These are phyloP conservation scores for Blastobotrys arbuscula DNA, from an alignment of 1,139 yeast genomes.

Conservation along the genomic window DNA sequence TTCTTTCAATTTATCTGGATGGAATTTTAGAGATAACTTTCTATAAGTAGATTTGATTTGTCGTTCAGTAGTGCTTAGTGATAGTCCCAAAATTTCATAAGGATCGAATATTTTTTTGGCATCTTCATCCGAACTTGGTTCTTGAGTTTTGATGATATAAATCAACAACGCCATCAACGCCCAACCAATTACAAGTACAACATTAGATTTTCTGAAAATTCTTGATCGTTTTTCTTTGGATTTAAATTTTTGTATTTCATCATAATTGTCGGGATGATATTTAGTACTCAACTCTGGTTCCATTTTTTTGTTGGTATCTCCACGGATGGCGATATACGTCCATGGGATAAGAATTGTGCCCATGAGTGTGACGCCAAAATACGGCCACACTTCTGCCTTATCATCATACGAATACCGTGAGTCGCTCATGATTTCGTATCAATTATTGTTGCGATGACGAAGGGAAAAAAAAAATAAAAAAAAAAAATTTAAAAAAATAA, in stretches of 20 bases:
- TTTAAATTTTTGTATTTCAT: constrained; percentile 42
- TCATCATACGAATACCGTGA: constrained; percentile 67
- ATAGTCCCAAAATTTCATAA: constrained; percentile 73
- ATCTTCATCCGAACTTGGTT: constrained; percentile 32
- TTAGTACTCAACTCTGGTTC: constrained; percentile 10
- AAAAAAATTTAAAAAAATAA: too few relatives aligned
- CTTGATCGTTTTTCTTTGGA: constrained; percentile 30
- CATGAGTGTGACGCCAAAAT: constrained; percentile 72
- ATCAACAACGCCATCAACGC: constrained; percentile 47
- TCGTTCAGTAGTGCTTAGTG: constrained; percentile 63
- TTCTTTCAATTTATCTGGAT: constrained; percentile 77
- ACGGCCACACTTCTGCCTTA: constrained; percentile 93
- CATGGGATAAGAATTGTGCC: constrained; percentile 63
- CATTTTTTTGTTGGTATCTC: constrained; percentile 14
- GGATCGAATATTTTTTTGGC: constrained; percentile 73
- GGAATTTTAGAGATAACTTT: constrained; percentile 78
- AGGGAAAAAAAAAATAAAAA: neutral
- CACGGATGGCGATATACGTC: constrained; percentile 43
- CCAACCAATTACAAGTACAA: constrained; percentile 65
- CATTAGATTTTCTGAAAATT: constrained; percentile 33
- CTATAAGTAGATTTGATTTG: constrained; percentile 80
- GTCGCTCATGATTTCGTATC: constrained; percentile 31
- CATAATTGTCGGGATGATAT: constrained; percentile 40
- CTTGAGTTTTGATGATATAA: constrained; percentile 42
- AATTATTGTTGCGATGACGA: neutral